Conservation (phyloP, 2,329 filamentous ascomycete species). For the Fusarium sororula region DNA sequence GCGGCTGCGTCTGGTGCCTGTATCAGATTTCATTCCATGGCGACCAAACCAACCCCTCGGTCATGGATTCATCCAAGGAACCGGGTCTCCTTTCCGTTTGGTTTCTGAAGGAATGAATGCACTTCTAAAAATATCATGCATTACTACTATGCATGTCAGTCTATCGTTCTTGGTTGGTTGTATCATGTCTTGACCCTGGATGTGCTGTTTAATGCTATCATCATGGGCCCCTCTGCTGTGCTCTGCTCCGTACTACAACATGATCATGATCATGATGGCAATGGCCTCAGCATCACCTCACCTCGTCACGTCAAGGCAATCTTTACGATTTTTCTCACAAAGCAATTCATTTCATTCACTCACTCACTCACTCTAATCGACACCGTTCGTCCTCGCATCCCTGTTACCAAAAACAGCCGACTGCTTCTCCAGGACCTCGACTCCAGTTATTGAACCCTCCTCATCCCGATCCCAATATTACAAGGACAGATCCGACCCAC, state of each 20-base stretch:
- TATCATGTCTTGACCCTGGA: not conserved
- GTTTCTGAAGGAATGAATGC: not conserved
- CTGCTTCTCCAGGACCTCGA: constrained; percentile 32
- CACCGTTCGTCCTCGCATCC: constrained; percentile 31
- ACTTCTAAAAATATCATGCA: constrained; percentile 34
- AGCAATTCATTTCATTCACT: constrained; percentile 31
- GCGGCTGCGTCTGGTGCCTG: constrained; percentile 37
- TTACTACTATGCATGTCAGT: constrained; percentile 1
- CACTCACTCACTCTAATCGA: constrained; percentile 35
- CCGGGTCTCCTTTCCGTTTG: constrained; percentile 1
- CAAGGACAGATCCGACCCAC: constrained; percentile 27
- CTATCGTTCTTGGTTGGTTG: not conserved
- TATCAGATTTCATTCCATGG: constrained; percentile 38
- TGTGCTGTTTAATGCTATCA: constrained; percentile 4
- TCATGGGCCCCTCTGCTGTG: not conserved
- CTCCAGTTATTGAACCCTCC: constrained; percentile 36
- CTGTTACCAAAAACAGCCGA: constrained; percentile 31
- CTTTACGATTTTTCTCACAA: constrained; percentile 17
- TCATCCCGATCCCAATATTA: constrained; percentile 38
- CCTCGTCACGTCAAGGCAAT: not conserved
- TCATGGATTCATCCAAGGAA: constrained; percentile 9
- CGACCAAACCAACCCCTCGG: constrained; percentile 23
- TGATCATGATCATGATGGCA: not conserved
- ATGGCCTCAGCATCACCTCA: not conserved
- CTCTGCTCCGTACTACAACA: not conserved